Evolutionary conservation across 805 yeast genomes (phyloP).

Genomic region (Lipomyces spencermartinsiae): DNA sequence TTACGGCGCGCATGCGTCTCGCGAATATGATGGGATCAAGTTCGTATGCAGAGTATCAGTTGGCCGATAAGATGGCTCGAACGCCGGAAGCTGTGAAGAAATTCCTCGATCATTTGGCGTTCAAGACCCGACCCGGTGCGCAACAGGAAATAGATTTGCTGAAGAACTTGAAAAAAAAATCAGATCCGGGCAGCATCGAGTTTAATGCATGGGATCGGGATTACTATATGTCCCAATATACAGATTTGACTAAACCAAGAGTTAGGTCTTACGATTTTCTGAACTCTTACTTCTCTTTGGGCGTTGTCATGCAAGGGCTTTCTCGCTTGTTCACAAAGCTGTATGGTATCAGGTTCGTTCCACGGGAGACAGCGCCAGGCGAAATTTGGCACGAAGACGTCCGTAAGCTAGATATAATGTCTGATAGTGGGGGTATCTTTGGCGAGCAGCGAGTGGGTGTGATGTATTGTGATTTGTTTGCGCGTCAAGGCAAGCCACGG

Average conservation of each 20-base stretch:
- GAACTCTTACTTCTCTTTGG: constrained; percentile 79
- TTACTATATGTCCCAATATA: constrained; percentile 53
- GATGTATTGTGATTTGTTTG: constrained; percentile 86
- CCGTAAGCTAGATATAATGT: constrained; percentile 75
- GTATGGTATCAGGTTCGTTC: constrained; percentile 78
- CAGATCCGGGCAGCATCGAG: constrained; percentile 42
- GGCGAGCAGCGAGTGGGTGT: constrained; percentile 63
- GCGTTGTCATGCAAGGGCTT: constrained; percentile 83
- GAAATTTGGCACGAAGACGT: constrained; percentile 93
- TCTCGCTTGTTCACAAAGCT: constrained; percentile 70
- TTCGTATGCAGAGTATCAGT: constrained; percentile 78
- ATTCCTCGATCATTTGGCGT: constrained; percentile 67
- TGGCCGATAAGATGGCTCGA: constrained; percentile 89
- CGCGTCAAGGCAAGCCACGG: constrained; percentile 73
- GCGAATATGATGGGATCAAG: constrained; percentile 74
- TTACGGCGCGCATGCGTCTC: constrained; percentile 69
- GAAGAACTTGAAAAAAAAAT: constrained; percentile 48
- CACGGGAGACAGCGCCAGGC: constrained; percentile 65
- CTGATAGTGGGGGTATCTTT: constrained; percentile 50
- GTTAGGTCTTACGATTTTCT: constrained; percentile 54
- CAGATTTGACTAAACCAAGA: constrained; percentile 45
- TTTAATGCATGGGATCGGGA: constrained; percentile 94
- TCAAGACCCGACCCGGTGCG: constrained; percentile 60
- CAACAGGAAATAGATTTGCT: constrained; percentile 61
- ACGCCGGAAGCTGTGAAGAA: constrained; percentile 74